Percentiles rank a stretch among this genome's conserved stretches.
These are phyloP conservation scores for Porogramme epimiltina DNA, from an alignment of 1,284 basidiomycete species.

Conservation along the genomic window DNA sequence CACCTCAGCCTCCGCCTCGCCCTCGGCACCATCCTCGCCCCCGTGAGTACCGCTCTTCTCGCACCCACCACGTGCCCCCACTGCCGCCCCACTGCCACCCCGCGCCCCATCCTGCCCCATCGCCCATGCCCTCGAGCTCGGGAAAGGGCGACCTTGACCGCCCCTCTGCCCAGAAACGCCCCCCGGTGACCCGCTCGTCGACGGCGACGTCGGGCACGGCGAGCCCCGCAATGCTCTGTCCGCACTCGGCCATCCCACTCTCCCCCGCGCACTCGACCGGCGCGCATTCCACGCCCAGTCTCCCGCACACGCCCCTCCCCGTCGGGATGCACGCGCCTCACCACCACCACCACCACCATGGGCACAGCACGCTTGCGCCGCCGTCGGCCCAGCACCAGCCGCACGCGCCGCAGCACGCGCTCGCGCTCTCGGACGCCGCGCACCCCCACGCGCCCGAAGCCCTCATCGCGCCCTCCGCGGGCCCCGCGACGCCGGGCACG, in stretches of 20 bases:
- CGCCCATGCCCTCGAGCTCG: neutral
- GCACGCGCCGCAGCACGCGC: slow-evolving; percentile 1
- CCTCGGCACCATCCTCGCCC: slow-evolving; percentile 33
- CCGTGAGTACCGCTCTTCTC: slow-evolving; percentile 25
- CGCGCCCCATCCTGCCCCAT: neutral
- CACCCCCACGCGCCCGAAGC: slow-evolving; percentile 18
- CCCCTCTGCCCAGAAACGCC: slow-evolving; percentile 28
- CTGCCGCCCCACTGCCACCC: slow-evolving; percentile 1
- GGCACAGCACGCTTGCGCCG: neutral
- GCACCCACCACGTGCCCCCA: neutral
- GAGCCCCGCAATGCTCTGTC: slow-evolving; percentile 27
- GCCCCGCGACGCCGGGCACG: slow-evolving; percentile 9
- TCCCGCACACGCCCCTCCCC: neutral
- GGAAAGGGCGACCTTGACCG: slow-evolving; percentile 11
- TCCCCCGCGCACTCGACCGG: slow-evolving; percentile 7
- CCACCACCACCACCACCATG: slow-evolving; percentile 2
- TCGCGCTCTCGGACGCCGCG: slow-evolving; percentile 6
- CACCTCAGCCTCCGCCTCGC: slow-evolving; percentile 29
- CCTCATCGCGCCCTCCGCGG: slow-evolving; percentile 1
- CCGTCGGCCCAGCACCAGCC: neutral
- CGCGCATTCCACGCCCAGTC: slow-evolving; percentile 12
- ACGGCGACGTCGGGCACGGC: slow-evolving; percentile 30
- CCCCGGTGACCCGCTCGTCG: slow-evolving; percentile 24
- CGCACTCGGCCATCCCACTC: slow-evolving; percentile 20
- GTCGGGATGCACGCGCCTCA: slow-evolving; percentile 1